These are phyloP conservation scores for Pilatotrama ljubarskyi DNA, from an alignment of 768 basidiomycete genomes.

Conservation along the genomic window DNA sequence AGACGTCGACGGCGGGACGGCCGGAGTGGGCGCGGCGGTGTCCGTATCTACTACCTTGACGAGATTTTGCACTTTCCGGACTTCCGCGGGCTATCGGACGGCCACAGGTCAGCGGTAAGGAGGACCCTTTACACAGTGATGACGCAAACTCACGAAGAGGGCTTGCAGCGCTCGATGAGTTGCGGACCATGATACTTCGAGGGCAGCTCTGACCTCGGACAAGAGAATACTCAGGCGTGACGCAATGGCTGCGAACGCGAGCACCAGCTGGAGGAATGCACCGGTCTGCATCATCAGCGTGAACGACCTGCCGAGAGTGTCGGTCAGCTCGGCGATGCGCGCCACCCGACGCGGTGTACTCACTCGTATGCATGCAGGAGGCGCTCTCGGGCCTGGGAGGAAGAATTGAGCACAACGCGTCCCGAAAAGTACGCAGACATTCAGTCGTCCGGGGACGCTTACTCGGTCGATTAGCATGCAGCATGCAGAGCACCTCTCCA, in stretches of 20 bases:
- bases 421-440: constrained; percentile 3
- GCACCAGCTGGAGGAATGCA: constrained; percentile 68
- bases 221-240: constrained; percentile 55
- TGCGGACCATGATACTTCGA: constrained; percentile 33
- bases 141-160: constrained; percentile 35
- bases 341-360: constrained; percentile 16
- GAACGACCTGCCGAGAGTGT: constrained; percentile 49
- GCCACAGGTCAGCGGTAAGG: neutral
- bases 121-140: neutral
- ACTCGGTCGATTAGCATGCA: constrained; percentile 50
- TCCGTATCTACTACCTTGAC: neutral
- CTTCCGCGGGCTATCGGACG: neutral
- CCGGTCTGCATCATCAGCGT: constrained; percentile 66
- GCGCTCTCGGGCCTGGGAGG: constrained; percentile 45
- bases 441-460: constrained; percentile 13
- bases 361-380: constrained; percentile 58
- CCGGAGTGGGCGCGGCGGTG: neutral
- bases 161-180: constrained; percentile 32
- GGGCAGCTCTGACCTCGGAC: constrained; percentile 43
- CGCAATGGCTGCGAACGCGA: constrained; percentile 60
- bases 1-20: neutral
- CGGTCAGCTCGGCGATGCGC: neutral
- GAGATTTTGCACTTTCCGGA: neutral
- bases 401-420: neutral
- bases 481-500: constrained; percentile 39